These are phyloP conservation scores for Diaporthe vexans DNA, from an alignment of 2,329 filamentous ascomycete genomes.

Conservation along the genomic window DNA sequence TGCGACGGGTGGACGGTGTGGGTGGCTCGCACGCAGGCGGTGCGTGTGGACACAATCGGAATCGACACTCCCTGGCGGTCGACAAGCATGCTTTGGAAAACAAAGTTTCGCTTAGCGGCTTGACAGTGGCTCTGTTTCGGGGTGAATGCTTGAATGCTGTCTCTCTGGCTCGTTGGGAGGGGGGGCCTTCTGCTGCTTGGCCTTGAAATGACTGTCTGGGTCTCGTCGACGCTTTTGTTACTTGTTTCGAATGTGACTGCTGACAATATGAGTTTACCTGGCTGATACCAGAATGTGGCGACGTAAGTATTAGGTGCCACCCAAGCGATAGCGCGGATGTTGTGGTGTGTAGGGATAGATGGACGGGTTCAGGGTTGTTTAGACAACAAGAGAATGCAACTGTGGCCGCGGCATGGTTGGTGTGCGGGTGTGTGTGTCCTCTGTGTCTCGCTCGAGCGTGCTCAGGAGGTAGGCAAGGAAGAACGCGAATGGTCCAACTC, in stretches of 20 bases:
- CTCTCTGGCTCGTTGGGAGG: too few relatives aligned
- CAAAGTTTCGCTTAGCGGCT: constrained; percentile 17
- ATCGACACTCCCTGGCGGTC: not conserved
- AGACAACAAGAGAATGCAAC: not conserved
- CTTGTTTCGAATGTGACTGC: not conserved
- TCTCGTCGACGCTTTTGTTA: not conserved
- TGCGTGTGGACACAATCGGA: not conserved
- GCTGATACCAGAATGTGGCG: too few relatives aligned
- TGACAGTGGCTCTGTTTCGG: not conserved
- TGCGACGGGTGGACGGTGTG: too few relatives aligned
- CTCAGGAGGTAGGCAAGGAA: too few relatives aligned
- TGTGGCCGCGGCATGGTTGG: not conserved
- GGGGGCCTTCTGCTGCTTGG: too few relatives aligned
- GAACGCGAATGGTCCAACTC: too few relatives aligned
- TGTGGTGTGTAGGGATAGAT: not conserved
- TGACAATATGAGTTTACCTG: not conserved
- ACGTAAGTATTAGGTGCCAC: not conserved
- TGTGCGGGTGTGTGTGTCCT: not conserved
- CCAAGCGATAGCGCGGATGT: too few relatives aligned
- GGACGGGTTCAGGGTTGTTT: too few relatives aligned
- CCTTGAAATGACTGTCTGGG: not conserved
- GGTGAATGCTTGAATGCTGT: not conserved
- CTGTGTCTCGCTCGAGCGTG: too few relatives aligned
- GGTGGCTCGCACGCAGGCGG: too few relatives aligned
- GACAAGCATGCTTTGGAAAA: constrained; percentile 5